A percentile compares a stretch with the other conserved stretches of the same genome.
phyloP scores from a whole-genome alignment of 441 rosid genomes.

The Lagerstroemia fauriei region DNA sequence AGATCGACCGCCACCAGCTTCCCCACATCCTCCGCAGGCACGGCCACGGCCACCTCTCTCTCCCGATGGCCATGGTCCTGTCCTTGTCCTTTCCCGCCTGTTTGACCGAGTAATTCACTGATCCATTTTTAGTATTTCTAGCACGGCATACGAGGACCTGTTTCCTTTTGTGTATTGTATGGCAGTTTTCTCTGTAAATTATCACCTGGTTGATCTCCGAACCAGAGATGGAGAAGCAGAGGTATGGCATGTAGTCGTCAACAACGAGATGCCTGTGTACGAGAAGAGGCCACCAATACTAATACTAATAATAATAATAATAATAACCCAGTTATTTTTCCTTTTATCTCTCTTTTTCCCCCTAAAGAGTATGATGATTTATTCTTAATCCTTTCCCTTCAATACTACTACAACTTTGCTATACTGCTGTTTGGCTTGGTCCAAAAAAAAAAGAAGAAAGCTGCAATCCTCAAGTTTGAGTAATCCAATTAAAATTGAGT shows the following conservation, averaged over 20 bases:
- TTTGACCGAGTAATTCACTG: neutral
- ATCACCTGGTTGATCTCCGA: too few species aligned
- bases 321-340: too few species aligned
- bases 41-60: neutral
- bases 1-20: constrained; percentile 8
- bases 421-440: too few species aligned
- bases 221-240: neutral
- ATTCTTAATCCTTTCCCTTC: too few species aligned
- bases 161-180: neutral
- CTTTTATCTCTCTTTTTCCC: too few species aligned
- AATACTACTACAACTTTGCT: too few species aligned
- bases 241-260: neutral
- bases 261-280: neutral
- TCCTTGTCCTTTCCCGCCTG: neutral
- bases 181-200: neutral
- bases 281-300: too few species aligned
- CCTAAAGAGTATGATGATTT: too few species aligned
- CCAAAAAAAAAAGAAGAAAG: too few species aligned
- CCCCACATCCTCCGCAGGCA: neutral
- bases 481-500: too few species aligned
- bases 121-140: neutral
- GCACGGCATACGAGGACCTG: neutral
- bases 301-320: too few species aligned
- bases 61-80: neutral
- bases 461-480: too few species aligned